Base-by-base conservation (phyloP, 805 yeast species). In the Lachancea quebecensis region DNA sequence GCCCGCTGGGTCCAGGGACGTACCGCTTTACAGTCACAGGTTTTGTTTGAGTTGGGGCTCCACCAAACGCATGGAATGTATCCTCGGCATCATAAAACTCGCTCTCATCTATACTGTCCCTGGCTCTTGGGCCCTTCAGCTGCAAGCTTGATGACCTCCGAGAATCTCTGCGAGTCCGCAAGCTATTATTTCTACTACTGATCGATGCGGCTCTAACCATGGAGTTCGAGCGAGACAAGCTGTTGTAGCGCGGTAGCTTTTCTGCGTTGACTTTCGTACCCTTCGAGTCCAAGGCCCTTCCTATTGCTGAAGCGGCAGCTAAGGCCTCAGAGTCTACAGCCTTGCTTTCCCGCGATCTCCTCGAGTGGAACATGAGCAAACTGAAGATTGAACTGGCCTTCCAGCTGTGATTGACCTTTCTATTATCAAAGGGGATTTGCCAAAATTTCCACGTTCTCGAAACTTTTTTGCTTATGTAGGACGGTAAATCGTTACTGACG, bases 1-100 rank as follows among this genome's bases (percentile, higher is more conserved):
- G 70, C 11, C 93, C 93, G 53, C 77, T 72, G 3, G 85, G 80
- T 1, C 88, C 81, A 2, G 93, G 91, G 38, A 84, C 72, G 65
- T 83, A 84, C 50, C 78, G 81, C 52, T 80, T 82, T 9, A 82
- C 74, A 66, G 75, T 81, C 44, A 68, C 74, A 42, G 50, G 54
- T 39, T 42, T 46, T 37, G 50, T 36, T 27, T 46, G 45, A 14
- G 57, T 50, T 43, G 60, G 61, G 21, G 57, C 51, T 12, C 65
- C 67, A 16, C 64, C 70, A 56, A 65, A 59, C 38, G 51, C 68
- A 35, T 51, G 56, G 52, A 58, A 68, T 38, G 56, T 60, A 54
- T 50, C 50, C 46, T 53, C 65, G 48, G 60, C 63, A 29, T 49
- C 71, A 12, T 35, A 34, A 29, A 39, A 39, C 32, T 43, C 48